Evolutionary conservation across 768 basidiomycete species (phyloP).

Genomic region (Steccherinum ochraceum): DNA sequence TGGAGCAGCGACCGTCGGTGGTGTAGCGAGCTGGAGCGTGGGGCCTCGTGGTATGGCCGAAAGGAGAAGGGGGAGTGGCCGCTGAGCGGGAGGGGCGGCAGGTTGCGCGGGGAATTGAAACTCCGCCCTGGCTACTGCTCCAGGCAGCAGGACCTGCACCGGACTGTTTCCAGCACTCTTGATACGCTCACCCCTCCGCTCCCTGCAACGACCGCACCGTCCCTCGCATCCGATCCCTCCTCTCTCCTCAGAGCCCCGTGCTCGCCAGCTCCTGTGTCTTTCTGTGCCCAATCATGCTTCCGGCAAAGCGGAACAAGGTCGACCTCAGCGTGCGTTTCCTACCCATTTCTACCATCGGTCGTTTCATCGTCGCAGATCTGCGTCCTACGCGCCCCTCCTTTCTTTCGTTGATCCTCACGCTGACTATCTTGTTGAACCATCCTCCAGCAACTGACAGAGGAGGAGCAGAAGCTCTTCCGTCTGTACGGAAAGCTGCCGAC

Average conservation of each 20-base stretch:
- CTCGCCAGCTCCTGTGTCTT: neutral
- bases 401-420: neutral
- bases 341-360: conserved; percentile 10
- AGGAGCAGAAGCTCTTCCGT: conserved; percentile 92
- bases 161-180: too few species aligned
- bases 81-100: neutral
- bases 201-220: neutral
- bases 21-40: too few species aligned
- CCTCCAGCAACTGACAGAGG: conserved; percentile 67
- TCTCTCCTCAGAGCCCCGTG: neutral
- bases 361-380: conserved; percentile 1
- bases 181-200: too few species aligned
- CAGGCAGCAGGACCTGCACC: neutral
- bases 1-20: too few species aligned
- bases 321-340: conserved; percentile 81
- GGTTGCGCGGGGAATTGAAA: neutral
- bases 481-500: conserved; percentile 93
- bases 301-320: conserved; percentile 83
- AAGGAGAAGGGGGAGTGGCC: neutral
- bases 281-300: conserved; percentile 46
- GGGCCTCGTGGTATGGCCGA: too few species aligned
- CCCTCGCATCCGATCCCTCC: neutral
- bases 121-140: neutral
- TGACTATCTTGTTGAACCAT: conserved; percentile 1
- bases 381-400: neutral